Conservation (phyloP, 2,329 filamentous ascomycete species). For the Myriosclerotinia scirpicola region DNA sequence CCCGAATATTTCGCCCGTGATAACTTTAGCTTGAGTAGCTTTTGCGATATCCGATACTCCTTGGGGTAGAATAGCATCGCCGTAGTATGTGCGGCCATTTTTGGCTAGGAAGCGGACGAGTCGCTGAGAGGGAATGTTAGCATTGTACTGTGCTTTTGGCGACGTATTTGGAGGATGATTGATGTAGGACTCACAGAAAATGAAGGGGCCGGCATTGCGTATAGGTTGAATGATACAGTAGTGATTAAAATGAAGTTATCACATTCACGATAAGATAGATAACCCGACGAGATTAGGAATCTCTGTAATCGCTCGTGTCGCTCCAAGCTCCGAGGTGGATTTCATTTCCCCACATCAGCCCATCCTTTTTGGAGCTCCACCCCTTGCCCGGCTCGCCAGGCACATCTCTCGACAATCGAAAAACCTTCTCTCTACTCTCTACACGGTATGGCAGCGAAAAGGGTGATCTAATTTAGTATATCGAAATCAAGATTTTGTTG, state of each 20-base stretch:
- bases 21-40: slow-evolving; percentile 59
- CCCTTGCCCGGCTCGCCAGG: too few relatives aligned
- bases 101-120: slow-evolving; percentile 72
- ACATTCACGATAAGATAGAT: slow-evolving; percentile 4
- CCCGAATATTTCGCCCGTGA: slow-evolving; percentile 66
- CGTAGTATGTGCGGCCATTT: slow-evolving; percentile 69
- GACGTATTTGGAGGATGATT: not conserved
- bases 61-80: slow-evolving; percentile 67
- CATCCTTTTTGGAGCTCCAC: not conserved
- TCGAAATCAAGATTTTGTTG: too few relatives aligned
- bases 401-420: too few relatives aligned
- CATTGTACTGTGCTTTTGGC: not conserved
- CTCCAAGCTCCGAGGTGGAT: slow-evolving; percentile 5
- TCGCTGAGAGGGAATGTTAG: slow-evolving; percentile 48
- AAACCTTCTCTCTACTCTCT: too few relatives aligned
- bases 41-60: slow-evolving; percentile 61
- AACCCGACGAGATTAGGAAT: too few relatives aligned
- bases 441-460: too few relatives aligned
- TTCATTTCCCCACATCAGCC: not conserved
- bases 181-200: slow-evolving; percentile 48
- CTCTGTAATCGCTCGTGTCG: not conserved
- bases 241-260: slow-evolving; percentile 4
- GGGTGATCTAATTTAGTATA: too few relatives aligned
- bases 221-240: not conserved
- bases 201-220: slow-evolving; percentile 41